Evolutionary conservation across 768 basidiomycete species (phyloP), one percentile per base, ranked within the genome.

Genomic region (Hemileccinum impolitum): DNA sequence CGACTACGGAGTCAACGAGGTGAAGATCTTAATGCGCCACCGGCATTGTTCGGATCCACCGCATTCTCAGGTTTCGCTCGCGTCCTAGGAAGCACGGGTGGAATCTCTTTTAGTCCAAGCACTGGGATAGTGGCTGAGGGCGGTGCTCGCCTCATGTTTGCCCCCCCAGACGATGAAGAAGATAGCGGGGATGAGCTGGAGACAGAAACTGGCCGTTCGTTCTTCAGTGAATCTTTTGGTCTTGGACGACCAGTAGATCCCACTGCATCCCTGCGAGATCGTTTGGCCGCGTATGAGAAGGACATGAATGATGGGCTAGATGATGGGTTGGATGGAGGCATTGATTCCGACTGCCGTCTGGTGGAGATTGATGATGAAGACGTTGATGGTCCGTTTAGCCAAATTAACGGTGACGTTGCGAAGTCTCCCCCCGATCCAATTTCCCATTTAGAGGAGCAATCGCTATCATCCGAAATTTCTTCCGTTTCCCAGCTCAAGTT

Each of bases 21-120:
- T 4, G 71, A 74, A 44, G 69, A 72, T 36, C 34, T 52, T 21
- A 57, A 38, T 28, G 6, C 46, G 8, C 41, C 46, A 55, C 47
- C 44, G 23, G 51, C 70, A 55, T 54, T 72, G 23, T 62, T 66
- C n/a, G 61, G 76, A 36, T 64, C 61, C 44, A 43, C 69, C 47
- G 66, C 74, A 46, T 63, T 77, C 55, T 67, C 75, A 38, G 72
- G 74, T 45, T 72, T 82, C 56, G 79, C 83, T 25, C 76, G 76
- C 48, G 77, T 83, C 26, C 64, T 85, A 42, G 78, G 76, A 58
- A 69, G 75, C 64, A 65, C 69, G 9, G 80, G 81, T 26, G 85
- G 85, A 30, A 84, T 91, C 51, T 82, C 83, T 14, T 85, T 84
- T 63, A 69, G 74, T 51, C 84, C 79, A 7, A 76, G 75, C 30